Percentiles rank a stretch among this genome's conserved stretches.
phyloP scores from a whole-genome alignment of 2,329 filamentous ascomycete genomes.

The Pseudogymnoascus sp. region DNA sequence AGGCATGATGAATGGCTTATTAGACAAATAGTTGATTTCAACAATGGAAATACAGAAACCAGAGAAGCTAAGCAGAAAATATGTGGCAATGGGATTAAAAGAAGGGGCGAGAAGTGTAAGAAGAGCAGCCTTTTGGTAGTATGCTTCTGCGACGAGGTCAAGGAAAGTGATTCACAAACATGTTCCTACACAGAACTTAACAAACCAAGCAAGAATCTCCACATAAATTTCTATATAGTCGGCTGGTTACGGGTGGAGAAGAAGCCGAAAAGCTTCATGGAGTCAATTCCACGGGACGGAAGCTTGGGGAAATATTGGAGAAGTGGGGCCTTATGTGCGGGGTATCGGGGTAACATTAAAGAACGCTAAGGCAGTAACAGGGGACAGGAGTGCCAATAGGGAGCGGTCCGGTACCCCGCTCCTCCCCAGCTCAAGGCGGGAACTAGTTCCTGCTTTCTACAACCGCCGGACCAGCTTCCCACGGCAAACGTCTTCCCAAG shows the following conservation, averaged over 20 bases:
- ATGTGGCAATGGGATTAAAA: neutral
- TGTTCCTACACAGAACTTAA: neutral
- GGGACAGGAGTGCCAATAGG: neutral
- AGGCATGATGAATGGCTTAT: slow-evolving; percentile 19
- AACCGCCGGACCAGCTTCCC: neutral
- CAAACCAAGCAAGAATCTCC: neutral
- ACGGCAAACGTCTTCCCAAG: neutral
- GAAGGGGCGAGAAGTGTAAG: neutral
- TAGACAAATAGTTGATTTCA: neutral
- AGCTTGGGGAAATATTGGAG: neutral
- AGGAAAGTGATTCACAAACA: neutral
- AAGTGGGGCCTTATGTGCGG: neutral
- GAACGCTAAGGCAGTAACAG: neutral
- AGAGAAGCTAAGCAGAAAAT: neutral
- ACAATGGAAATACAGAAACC: neutral
- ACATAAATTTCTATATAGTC: neutral
- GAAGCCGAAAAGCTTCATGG: neutral
- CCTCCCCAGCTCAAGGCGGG: neutral
- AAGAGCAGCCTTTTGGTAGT: neutral
- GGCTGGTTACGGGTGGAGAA: neutral
- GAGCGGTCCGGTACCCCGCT: neutral
- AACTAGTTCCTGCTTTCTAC: neutral
- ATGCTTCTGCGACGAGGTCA: too few species aligned
- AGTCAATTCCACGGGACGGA: neutral
- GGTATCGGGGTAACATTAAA: neutral